A percentile compares a stretch with the other conserved stretches of the same genome.
Evolutionary conservation across 2,329 filamentous ascomycete genomes (phyloP).

Genomic region (Aspergillus viridinutans): DNA sequence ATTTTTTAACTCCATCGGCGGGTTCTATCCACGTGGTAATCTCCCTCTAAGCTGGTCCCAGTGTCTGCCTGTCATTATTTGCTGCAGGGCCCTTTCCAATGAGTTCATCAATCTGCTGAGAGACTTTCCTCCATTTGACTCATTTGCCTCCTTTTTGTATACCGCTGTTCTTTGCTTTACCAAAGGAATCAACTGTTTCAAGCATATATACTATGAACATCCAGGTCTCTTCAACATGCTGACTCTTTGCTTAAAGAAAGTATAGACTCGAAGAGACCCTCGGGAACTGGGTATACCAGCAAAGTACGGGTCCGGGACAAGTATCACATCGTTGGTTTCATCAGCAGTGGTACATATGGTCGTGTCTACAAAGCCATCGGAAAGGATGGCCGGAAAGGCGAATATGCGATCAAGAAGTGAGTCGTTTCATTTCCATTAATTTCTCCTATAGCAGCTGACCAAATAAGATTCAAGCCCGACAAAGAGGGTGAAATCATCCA

Average conservation of each 20-base stretch:
- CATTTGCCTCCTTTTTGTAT: constrained; percentile 11
- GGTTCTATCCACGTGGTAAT: constrained; percentile 41
- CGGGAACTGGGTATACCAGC: constrained; percentile 52
- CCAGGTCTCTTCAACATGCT: constrained; percentile 13
- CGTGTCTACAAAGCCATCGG: constrained; percentile 93
- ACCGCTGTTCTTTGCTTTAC: constrained; percentile 4
- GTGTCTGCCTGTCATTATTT: neutral
- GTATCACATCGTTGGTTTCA: constrained; percentile 97
- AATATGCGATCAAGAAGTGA: constrained; percentile 98
- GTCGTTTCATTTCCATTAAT: constrained; percentile 9
- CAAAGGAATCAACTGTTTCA: neutral
- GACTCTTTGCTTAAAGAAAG: constrained; percentile 28
- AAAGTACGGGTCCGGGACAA: constrained; percentile 88
- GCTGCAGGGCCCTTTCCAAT: neutral
- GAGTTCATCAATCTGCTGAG: constrained; percentile 3
- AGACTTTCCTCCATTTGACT: constrained; percentile 15
- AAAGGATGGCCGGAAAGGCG: constrained; percentile 66
- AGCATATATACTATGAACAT: neutral
- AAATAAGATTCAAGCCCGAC: constrained; percentile 76
- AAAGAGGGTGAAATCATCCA: constrained; percentile 94
- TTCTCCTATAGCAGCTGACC: constrained; percentile 10
- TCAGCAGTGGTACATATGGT: constrained; percentile 95
- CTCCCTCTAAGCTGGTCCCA: constrained; percentile 1
- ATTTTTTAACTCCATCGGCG: constrained; percentile 32
- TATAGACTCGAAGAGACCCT: constrained; percentile 38